Percentiles rank a stretch among this genome's conserved stretches.
These are phyloP conservation scores for Aspergillus quadricinctus DNA, from an alignment of 2,329 filamentous ascomycete genomes.

Conservation along the genomic window DNA sequence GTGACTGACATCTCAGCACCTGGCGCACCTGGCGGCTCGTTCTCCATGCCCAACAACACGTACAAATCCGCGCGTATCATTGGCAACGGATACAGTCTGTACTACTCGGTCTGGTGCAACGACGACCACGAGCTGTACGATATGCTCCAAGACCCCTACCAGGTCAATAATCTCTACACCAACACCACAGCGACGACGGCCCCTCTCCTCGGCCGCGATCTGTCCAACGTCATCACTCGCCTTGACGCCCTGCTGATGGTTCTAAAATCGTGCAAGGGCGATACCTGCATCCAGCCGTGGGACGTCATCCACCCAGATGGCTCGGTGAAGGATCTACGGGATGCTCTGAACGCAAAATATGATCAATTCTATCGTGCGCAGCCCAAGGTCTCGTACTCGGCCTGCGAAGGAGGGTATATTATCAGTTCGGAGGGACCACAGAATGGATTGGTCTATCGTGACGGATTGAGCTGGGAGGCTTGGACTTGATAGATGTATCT, in stretches of 20 bases:
- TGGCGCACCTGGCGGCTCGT: constrained; percentile 13
- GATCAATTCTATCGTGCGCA: constrained; percentile 33
- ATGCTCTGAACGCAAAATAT: constrained; percentile 27
- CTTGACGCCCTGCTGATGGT: constrained; percentile 36
- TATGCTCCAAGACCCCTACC: constrained; percentile 32
- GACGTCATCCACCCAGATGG: constrained; percentile 30
- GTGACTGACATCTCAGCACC: background rate
- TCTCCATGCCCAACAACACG: constrained; percentile 30
- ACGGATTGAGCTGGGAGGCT: constrained; percentile 18
- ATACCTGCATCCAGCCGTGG: constrained; percentile 36
- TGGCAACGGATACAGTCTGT: constrained; percentile 33
- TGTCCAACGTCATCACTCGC: constrained; percentile 20
- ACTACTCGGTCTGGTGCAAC: constrained; percentile 41
- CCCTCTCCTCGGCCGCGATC: constrained; percentile 17
- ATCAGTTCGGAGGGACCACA: constrained; percentile 34
- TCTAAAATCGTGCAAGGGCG: constrained; percentile 37
- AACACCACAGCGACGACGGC: background rate
- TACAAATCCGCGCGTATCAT: constrained; percentile 39
- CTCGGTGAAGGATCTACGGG: constrained; percentile 24
- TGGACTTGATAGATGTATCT: constrained; percentile 8
- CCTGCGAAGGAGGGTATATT: constrained; percentile 35
- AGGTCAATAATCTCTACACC: constrained; percentile 32
- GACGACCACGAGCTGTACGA: constrained; percentile 41
- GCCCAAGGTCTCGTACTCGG: constrained; percentile 29
- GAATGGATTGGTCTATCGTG: constrained; percentile 11